Percentiles rank a stretch among this genome's conserved stretches.
Conservation (phyloP, 768 basidiomycete genomes). For the Podaxis mareebaensis region DNA sequence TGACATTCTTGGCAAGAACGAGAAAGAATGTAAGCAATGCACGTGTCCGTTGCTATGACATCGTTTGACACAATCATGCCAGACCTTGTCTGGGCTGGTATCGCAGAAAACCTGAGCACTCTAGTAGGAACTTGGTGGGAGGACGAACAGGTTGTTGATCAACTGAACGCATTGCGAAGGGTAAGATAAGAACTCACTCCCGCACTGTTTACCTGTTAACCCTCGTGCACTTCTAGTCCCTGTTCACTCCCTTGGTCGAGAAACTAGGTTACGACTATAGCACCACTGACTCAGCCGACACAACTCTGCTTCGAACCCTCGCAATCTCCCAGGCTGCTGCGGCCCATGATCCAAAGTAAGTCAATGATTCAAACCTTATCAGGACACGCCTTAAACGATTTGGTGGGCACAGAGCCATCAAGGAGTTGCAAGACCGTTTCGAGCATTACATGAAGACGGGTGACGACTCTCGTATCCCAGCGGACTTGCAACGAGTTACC, state of each 20-base stretch:
- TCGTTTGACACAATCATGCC: neutral
- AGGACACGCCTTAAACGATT: slow-evolving; percentile 11
- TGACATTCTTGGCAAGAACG: slow-evolving; percentile 58
- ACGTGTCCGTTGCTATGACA: neutral
- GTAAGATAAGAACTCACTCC: slow-evolving; percentile 35
- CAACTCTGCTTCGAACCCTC: slow-evolving; percentile 69
- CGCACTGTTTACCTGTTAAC: slow-evolving; percentile 12
- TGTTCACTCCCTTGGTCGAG: slow-evolving; percentile 77
- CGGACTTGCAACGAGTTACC: slow-evolving; percentile 68
- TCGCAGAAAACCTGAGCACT: slow-evolving; percentile 53
- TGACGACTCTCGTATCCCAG: slow-evolving; percentile 77
- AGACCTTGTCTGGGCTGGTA: slow-evolving; percentile 85
- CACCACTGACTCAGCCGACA: slow-evolving; percentile 65
- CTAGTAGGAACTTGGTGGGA: slow-evolving; percentile 85
- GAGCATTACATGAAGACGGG: slow-evolving; percentile 64
- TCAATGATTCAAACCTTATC: neutral
- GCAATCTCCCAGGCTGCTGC: slow-evolving; percentile 57
- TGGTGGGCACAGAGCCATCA: slow-evolving; percentile 60
- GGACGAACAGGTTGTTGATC: slow-evolving; percentile 50
- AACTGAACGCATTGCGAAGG: slow-evolving; percentile 60
- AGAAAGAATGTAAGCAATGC: slow-evolving; percentile 70
- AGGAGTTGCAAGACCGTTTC: slow-evolving; percentile 74
- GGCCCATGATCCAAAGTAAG: slow-evolving; percentile 30
- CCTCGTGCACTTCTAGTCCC: slow-evolving; percentile 35
- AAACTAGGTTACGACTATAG: slow-evolving; percentile 78